Evolutionary conservation across 805 yeast species (phyloP).

Genomic region (Zygosaccharomyces siamensis): DNA sequence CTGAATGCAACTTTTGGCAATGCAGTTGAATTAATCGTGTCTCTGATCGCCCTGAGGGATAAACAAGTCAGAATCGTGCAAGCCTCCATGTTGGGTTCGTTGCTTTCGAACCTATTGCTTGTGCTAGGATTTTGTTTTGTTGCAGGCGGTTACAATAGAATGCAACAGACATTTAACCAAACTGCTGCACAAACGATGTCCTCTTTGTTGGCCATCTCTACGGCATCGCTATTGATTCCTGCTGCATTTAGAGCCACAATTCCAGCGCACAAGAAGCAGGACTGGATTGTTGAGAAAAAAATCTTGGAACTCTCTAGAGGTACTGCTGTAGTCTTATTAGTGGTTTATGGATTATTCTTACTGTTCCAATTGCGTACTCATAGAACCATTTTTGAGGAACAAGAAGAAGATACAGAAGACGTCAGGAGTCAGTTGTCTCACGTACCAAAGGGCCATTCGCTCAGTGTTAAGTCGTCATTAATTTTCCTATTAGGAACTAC

Average conservation of each 20-base stretch:
- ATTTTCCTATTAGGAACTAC: slow-evolving; percentile 58
- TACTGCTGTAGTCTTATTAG: slow-evolving; percentile 71
- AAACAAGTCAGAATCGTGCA: slow-evolving; percentile 93
- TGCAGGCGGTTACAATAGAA: slow-evolving; percentile 83
- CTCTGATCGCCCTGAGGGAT: slow-evolving; percentile 78
- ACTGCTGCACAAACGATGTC: slow-evolving; percentile 98
- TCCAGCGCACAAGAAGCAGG: slow-evolving; percentile 41
- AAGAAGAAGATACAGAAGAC: slow-evolving; percentile 40
- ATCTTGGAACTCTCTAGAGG: slow-evolving; percentile 80
- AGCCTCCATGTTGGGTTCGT: slow-evolving; percentile 95
- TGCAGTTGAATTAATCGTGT: slow-evolving; percentile 94
- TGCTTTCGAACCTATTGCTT: slow-evolving; percentile 77
- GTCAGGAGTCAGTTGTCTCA: slow-evolving; percentile 23
- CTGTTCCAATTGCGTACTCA: slow-evolving; percentile 89
- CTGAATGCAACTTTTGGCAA: slow-evolving; percentile 96
- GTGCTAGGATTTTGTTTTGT: slow-evolving; percentile 95
- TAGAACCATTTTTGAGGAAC: slow-evolving; percentile 62
- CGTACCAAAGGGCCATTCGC: slow-evolving; percentile 31
- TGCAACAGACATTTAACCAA: slow-evolving; percentile 85
- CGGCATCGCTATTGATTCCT: slow-evolving; percentile 84
- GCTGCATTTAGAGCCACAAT: slow-evolving; percentile 91
- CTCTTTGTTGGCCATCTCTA: slow-evolving; percentile 84
- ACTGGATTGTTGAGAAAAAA: slow-evolving; percentile 34
- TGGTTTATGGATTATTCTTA: slow-evolving; percentile 73
- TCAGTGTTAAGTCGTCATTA: slow-evolving; percentile 53